Evolutionary conservation across 805 yeast genomes (phyloP).

Genomic region (Hemisphaericaspora nanyangensis): DNA sequence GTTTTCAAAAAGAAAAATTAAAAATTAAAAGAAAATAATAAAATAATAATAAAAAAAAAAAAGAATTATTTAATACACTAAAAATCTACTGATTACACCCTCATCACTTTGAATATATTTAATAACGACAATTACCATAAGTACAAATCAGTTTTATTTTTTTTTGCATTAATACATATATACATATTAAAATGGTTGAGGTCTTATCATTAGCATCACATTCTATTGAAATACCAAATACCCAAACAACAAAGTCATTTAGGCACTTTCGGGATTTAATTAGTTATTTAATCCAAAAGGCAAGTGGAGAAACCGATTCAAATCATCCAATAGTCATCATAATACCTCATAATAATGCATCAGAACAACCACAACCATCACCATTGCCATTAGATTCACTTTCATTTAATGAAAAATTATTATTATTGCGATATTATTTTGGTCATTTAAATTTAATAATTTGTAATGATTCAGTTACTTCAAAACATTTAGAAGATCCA

Average conservation of each 20-base stretch:
- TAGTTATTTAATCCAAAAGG: conserved; percentile 24
- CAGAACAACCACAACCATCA: not conserved
- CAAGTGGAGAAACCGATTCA: conserved; percentile 32
- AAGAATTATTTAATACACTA: no score
- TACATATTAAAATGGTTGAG: conserved; percentile 6
- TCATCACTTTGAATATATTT: no score
- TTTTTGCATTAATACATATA: no score
- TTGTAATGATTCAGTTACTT: not conserved
- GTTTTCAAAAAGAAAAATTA: no score
- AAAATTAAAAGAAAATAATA: no score
- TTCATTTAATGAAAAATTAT: conserved; percentile 21
- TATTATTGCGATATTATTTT: conserved; percentile 34
- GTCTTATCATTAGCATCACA: conserved; percentile 5
- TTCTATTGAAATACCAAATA: not conserved
- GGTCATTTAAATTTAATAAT: conserved; percentile 34
- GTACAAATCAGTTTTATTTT: no score
- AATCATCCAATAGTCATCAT: conserved; percentile 29
- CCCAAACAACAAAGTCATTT: not conserved
- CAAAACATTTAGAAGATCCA: conserved; percentile 1
- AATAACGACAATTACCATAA: no score
- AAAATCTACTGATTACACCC: no score
- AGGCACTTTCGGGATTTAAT: conserved; percentile 13
- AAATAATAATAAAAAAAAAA: no score
- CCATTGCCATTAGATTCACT: conserved; percentile 21
- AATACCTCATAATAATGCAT: conserved; percentile 7